Percentiles rank a stretch among this genome's conserved stretches.
phyloP scores from a whole-genome alignment of 805 yeast genomes.

The Tetrapisispora iriomotensis region DNA sequence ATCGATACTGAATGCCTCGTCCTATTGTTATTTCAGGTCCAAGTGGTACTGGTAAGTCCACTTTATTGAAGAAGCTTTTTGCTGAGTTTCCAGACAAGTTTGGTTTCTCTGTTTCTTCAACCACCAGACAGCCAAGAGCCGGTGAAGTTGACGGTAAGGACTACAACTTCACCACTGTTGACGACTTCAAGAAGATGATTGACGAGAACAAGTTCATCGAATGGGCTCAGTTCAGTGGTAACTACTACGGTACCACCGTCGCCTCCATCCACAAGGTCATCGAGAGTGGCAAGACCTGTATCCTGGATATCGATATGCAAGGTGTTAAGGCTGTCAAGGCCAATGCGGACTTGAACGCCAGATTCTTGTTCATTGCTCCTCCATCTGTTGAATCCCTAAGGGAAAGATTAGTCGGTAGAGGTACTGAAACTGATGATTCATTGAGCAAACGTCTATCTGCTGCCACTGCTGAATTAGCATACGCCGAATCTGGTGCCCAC shows the following conservation, averaged over 20 bases:
- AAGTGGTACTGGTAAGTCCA: slow-evolving; percentile 91
- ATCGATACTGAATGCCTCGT: slow-evolving; percentile 1
- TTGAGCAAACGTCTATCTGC: slow-evolving; percentile 76
- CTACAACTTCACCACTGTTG: slow-evolving; percentile 78
- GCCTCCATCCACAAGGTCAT: slow-evolving; percentile 62
- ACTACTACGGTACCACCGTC: slow-evolving; percentile 91
- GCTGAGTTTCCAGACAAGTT: slow-evolving; percentile 83
- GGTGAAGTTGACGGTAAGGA: slow-evolving; percentile 89
- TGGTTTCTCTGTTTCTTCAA: slow-evolving; percentile 84
- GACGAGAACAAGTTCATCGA: slow-evolving; percentile 74
- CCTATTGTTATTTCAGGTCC: slow-evolving; percentile 97
- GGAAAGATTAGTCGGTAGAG: slow-evolving; percentile 73
- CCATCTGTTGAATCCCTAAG: slow-evolving; percentile 77
- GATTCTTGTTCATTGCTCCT: slow-evolving; percentile 82
- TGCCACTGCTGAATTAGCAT: slow-evolving; percentile 83
- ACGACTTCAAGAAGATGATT: slow-evolving; percentile 68
- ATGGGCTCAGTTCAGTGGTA: slow-evolving; percentile 97
- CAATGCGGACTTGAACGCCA: slow-evolving; percentile 67
- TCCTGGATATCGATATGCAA: slow-evolving; percentile 97
- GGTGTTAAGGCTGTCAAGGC: slow-evolving; percentile 87
- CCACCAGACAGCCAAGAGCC: slow-evolving; percentile 83
- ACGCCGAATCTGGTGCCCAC: slow-evolving; percentile 84
- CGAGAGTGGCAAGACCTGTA: slow-evolving; percentile 61
- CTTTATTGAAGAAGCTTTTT: slow-evolving; percentile 78
- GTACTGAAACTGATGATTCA: slow-evolving; percentile 88